Base-by-base conservation (phyloP, 768 basidiomycete species). In the Boletus reticulatus region DNA sequence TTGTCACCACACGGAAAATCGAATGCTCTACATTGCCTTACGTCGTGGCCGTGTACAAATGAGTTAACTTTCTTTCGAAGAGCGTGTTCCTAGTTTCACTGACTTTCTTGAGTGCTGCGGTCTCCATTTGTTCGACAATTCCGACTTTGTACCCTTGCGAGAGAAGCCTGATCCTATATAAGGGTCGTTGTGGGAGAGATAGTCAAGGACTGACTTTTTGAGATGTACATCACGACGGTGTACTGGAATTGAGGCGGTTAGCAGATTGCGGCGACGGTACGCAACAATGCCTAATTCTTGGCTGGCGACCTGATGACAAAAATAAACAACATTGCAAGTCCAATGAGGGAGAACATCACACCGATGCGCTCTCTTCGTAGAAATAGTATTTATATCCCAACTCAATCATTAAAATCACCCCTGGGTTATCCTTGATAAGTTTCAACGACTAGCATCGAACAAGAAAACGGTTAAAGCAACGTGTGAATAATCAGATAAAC, bases 41-140 rank as follows among this genome's bases (percentile, higher is more conserved):
- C 92, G 93, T 96, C 31, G 91, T 83, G 29, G 91, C 84, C 27
- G 95, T 96, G 60, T 90, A 96, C 37, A 96, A 71, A 60, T 88
- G 81, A 0, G 87, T 87, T 11, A 98, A 66, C 65, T 84, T 78
- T 38, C 93, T 80, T 22, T 84, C 82, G 63, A 95, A 96, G 0
- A 85, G 81, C 0, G 80, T 77, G 60, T 85, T 88, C 50, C 84
- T 80, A 57, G 85, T 93, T 56, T 89, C 87, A 46, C 89, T 77
- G 3, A 77, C 84, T 73, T 90, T 93, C 75, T 95, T 95, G 47
- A 95, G 77, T 0, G 93, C 93, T 17, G 93, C 90, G 0, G 94
- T 94, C 71, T 95, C 93, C 1, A 79, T 81, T 66, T 95, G 94
- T 22, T 84, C 78, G 2, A 93, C 85, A 29, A 95, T 80, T 3